A percentile compares a stretch with the other conserved stretches of the same genome.
Evolutionary conservation across 257 asterid species (phyloP).

Genomic region (Solanum medicagineum): DNA sequence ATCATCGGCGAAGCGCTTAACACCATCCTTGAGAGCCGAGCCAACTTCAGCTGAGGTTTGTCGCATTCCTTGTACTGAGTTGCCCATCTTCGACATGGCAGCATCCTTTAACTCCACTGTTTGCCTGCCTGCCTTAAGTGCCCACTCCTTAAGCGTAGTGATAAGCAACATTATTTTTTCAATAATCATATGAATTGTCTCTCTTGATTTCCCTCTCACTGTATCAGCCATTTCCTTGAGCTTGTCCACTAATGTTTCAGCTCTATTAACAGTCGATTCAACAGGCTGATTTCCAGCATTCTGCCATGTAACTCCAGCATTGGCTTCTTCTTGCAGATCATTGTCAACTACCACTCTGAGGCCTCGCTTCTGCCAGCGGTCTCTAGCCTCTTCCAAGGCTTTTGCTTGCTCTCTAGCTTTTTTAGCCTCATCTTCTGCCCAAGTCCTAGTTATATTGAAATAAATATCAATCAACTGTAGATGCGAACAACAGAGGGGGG

Average conservation of each 20-base stretch:
- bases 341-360: conserved; percentile 73
- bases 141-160: conserved; percentile 34
- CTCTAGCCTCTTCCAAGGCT: conserved; percentile 82
- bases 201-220: conserved; percentile 56
- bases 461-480: background rate
- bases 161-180: conserved; percentile 37
- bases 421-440: conserved; percentile 98
- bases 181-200: conserved; percentile 42
- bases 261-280: conserved; percentile 58
- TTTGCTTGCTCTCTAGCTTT: conserved; percentile 89
- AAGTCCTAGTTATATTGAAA: conserved; percentile 33
- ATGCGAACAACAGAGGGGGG: background rate
- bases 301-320: conserved; percentile 61
- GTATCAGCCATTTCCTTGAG: conserved; percentile 58
- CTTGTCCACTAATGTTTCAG: conserved; percentile 59
- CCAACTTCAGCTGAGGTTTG: conserved; percentile 29
- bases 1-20: conserved; percentile 69
- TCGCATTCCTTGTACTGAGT: conserved; percentile 37
- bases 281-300: conserved; percentile 52
- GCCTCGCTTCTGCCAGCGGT: conserved; percentile 80
- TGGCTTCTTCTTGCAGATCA: conserved; percentile 77
- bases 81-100: conserved; percentile 22
- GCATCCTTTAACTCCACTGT: conserved; percentile 44
- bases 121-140: conserved; percentile 7
- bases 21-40: conserved; percentile 43